Conservation (phyloP, 768 basidiomycete genomes). For the Paxillus involutus region DNA sequence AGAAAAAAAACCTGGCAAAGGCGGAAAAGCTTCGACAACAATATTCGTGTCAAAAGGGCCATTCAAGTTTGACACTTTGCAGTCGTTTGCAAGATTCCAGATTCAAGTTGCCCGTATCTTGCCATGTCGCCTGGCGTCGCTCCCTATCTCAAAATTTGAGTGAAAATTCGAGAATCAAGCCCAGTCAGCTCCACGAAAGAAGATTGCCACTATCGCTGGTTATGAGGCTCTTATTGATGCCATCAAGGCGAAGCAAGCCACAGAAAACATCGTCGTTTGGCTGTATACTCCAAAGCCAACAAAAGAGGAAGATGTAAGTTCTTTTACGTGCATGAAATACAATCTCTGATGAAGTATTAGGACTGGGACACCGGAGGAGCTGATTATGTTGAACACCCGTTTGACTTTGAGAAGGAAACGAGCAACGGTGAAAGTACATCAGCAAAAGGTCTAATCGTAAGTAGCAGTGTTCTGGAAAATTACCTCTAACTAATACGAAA, state of each 20-base stretch:
- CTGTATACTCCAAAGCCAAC: not conserved
- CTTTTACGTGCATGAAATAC: not conserved
- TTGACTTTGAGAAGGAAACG: no score
- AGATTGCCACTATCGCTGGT: constrained; percentile 1
- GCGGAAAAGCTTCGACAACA: not conserved
- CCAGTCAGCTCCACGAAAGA: constrained; percentile 1
- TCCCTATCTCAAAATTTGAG: constrained; percentile 2
- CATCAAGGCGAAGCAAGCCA: constrained; percentile 9
- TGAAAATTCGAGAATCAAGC: constrained; percentile 7
- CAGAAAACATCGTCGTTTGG: constrained; percentile 4
- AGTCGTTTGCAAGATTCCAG: not conserved
- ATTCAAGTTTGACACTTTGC: constrained; percentile 3
- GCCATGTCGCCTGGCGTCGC: not conserved
- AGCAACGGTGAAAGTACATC: no score
- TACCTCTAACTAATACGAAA: no score
- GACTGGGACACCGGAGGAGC: no score
- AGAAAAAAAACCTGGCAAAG: not conserved
- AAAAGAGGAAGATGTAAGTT: constrained; percentile 3
- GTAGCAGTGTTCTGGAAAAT: no score
- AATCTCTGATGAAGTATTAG: no score
- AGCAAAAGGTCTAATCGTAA: no score
- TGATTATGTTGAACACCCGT: no score
- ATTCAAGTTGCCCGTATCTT: not conserved
- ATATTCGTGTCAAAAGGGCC: not conserved
- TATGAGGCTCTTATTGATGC: constrained; percentile 5